These are phyloP conservation scores for Chlorella vulgaris DNA, from an alignment of 139 green algal genomes.

Conservation along the genomic window DNA sequence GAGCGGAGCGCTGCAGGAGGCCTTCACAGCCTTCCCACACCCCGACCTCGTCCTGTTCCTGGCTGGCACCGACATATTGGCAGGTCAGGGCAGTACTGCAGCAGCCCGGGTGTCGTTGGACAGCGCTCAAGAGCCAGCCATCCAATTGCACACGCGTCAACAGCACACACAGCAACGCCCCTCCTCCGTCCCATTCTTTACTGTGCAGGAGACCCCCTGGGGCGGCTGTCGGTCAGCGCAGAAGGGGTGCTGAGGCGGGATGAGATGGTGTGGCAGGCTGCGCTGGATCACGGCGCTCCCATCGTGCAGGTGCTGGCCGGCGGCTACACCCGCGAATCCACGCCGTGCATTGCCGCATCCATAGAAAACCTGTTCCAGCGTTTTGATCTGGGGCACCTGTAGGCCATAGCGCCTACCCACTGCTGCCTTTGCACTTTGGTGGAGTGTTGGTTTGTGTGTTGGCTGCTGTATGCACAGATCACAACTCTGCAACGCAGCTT, in stretches of 20 bases:
- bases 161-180: no score
- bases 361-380: conserved; percentile 3
- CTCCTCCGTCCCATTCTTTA: not conserved
- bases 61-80: conserved; percentile 81
- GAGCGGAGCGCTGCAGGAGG: conserved; percentile 34
- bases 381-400: not conserved
- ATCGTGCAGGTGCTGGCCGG: conserved; percentile 77
- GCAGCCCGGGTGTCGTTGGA: no score
- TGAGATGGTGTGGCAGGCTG: conserved; percentile 65
- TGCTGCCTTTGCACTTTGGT: not conserved
- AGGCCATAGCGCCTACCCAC: not conserved
- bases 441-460: no score
- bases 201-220: conserved; percentile 70
- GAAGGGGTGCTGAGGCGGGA: conserved; percentile 60
- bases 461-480: no score
- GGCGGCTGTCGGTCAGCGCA: conserved; percentile 56
- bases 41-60: conserved; percentile 79
- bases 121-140: no score
- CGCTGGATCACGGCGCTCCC: conserved; percentile 46
- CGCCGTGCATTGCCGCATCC: conserved; percentile 14
- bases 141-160: no score
- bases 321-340: conserved; percentile 58
- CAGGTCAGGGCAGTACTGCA: conserved; percentile 42
- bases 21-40: conserved; percentile 17
- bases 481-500: no score